Base-by-base conservation (phyloP, 2,329 filamentous ascomycete genomes). In the Neonectria neomacrospora region DNA sequence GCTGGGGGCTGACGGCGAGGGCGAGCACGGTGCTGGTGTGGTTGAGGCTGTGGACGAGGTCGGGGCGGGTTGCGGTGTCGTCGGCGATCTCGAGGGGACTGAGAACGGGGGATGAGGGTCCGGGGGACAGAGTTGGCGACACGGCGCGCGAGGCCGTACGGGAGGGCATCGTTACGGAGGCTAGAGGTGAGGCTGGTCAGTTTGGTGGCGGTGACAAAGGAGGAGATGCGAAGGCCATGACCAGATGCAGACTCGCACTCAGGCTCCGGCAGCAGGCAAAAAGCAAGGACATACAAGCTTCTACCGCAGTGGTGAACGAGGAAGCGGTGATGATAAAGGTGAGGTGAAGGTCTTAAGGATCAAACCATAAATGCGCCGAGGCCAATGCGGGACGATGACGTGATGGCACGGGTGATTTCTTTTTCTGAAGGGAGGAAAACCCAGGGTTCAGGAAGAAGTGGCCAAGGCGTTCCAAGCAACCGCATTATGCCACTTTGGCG, bases 1-100 rank as follows among this genome's bases (percentile, higher is more conserved):
- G 87, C 51, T 91, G 85, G 54, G 92, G 85, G 61, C 93, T 94
- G 23, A 97, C 88, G 4, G 90, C 92, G 59, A 99, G 86, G 9
- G 93, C 89, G 54, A 99, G 88, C 51, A 96, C 91, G 2, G 91
- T 93, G 77, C 89, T 92, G 73, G 89, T 86, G 75, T 95, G 91
- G 74, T 89, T 86, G 66, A 96, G 86, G 69, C 89, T 89, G 76
- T 96, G 93, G 61, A 90, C 81, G 48, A 93, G 85, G 58, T 88
- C 85, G n/a, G 92, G 92, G 11, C 67, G 72, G 20, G 63, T 71
- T 7, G 62, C 56, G 9, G 68, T 59, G 14, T 73, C 69, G 48
- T 73, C 69, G 48, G 65, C 69, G 34, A 63, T 57, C 60, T 73
- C 71, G 61, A 73, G 71, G 1, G 69, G 62, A 2, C 67, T 70